A percentile compares a stretch with the other conserved stretches of the same genome.
Evolutionary conservation across 441 rosid species (phyloP).

Genomic region (Melastoma candidum): DNA sequence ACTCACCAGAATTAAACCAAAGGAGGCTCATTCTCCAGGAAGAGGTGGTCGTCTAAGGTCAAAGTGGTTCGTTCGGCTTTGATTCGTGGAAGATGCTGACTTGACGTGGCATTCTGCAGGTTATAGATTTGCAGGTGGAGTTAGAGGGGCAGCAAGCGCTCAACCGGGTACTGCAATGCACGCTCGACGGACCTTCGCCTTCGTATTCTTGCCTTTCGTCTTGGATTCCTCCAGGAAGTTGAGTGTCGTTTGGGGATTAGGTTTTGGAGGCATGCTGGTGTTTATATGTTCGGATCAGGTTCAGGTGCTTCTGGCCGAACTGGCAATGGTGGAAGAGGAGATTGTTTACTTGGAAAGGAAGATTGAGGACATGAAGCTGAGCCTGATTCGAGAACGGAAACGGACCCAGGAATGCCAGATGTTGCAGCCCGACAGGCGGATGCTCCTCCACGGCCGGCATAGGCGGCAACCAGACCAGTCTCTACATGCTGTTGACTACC

Average conservation of each 20-base stretch:
- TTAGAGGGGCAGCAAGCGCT: constrained; percentile 48
- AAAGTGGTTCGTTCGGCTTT: neutral
- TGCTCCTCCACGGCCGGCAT: constrained; percentile 20
- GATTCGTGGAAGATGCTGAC: neutral
- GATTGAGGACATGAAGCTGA: constrained; percentile 55
- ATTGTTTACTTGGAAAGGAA: constrained; percentile 58
- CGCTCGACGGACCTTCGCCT: constrained; percentile 39
- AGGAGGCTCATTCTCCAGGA: constrained; percentile 38
- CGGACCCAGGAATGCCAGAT: constrained; percentile 35
- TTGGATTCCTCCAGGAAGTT: constrained; percentile 48
- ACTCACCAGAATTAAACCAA: constrained; percentile 12
- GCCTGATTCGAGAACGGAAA: constrained; percentile 44
- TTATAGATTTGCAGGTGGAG: constrained; percentile 45
- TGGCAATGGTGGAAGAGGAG: constrained; percentile 72
- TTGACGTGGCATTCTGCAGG: constrained; percentile 25
- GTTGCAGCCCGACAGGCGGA: constrained; percentile 14
- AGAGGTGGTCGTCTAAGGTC: constrained; percentile 28
- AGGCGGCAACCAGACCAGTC: constrained; percentile 21
- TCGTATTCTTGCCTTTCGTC: constrained; percentile 44
- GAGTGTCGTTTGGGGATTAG: neutral
- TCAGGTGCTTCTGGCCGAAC: constrained; percentile 46
- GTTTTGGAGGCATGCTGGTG: neutral
- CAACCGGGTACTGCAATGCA: constrained; percentile 41
- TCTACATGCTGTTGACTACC: constrained; percentile 17
- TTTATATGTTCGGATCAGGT: constrained; percentile 28